Evolutionary conservation across 2,329 filamentous ascomycete species (phyloP), one percentile per base, ranked within the genome.

Genomic region (Pseudogymnoascus sp.): DNA sequence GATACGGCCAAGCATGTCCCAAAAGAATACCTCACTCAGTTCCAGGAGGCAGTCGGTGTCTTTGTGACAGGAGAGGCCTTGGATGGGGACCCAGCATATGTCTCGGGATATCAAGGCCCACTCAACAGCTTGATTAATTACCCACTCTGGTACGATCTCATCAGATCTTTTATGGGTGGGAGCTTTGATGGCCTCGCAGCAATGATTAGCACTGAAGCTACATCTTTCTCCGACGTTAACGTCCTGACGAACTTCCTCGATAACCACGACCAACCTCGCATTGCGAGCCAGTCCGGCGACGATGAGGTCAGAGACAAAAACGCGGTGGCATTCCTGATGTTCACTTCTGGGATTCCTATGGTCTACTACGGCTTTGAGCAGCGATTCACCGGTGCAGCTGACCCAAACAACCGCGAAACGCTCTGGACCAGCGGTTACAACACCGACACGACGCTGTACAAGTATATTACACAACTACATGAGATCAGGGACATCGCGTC

Each of bases 41-140:
- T 87, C 67, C 74, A 78, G 23, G 66, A 75, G 5, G 79, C 81
- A 0, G 77, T 83, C 0, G 84, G 82, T 5, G 81, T 85, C 2
- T 87, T 84, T 72, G 77, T 78, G 2, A 76, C 86, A 12, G 84
- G 85, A 7, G 85, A 88, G 69, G 84, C 87, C 2, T 81, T 78
- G 60, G 75, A 83, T 36, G 83, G 82, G 36, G 74, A 81, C 66
- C 4, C 65, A 75, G 75, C 69, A 11, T 75, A 73, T 34, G 74
- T 77, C 64, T 81, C 79, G 67, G 67, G 69, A 31, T 81, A 78
- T 65, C 78, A 81, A 65, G 69, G 76, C 11, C 74, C 76, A 63
- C 64, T 82, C 16, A 70, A 73, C 18, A 77, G 79, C 46, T 70
- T 81, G n/a, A 71, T 79, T 28, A 81, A 82, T 68, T 82, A 79